These are phyloP conservation scores for Exutisphaerella laricina DNA, from an alignment of 2,329 filamentous ascomycete species.

Conservation along the genomic window DNA sequence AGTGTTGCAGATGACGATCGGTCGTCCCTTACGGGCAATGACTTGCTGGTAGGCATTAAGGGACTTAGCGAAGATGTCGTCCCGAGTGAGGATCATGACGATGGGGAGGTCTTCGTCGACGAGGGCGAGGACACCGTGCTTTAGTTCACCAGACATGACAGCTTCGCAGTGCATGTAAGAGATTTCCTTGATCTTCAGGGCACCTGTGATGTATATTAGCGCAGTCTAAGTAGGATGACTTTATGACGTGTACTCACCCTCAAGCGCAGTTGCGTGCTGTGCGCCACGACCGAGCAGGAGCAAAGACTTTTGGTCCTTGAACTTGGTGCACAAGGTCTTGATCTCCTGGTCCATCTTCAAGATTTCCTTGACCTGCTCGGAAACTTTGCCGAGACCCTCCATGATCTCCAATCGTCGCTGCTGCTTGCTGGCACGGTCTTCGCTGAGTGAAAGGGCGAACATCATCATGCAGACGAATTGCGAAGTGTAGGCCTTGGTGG, in stretches of 20 bases:
- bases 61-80: conserved; percentile 97
- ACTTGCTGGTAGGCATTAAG: conserved; percentile 99
- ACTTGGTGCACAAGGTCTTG: conserved; percentile 87
- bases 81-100: conserved; percentile 98
- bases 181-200: conserved; percentile 99
- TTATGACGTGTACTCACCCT: conserved; percentile 51
- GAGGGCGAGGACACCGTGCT: conserved; percentile 95
- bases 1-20: conserved; percentile 97
- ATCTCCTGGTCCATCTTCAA: conserved; percentile 87
- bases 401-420: conserved; percentile 93
- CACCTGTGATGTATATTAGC: conserved; percentile 48
- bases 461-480: conserved; percentile 99
- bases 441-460: conserved; percentile 93
- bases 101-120: conserved; percentile 98
- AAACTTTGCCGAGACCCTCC: conserved; percentile 81
- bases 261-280: conserved; percentile 93
- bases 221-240: neutral
- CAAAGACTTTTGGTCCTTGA: conserved; percentile 96
- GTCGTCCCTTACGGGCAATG: conserved; percentile 89
- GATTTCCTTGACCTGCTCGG: conserved; percentile 85
- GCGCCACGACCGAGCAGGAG: conserved; percentile 89
- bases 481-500: conserved; percentile 98
- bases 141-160: conserved; percentile 99
- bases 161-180: conserved; percentile 99
- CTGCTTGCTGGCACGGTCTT: conserved; percentile 93